phyloP scores from a whole-genome alignment of 2,329 filamentous ascomycete species.

The Penicillium sp. region DNA sequence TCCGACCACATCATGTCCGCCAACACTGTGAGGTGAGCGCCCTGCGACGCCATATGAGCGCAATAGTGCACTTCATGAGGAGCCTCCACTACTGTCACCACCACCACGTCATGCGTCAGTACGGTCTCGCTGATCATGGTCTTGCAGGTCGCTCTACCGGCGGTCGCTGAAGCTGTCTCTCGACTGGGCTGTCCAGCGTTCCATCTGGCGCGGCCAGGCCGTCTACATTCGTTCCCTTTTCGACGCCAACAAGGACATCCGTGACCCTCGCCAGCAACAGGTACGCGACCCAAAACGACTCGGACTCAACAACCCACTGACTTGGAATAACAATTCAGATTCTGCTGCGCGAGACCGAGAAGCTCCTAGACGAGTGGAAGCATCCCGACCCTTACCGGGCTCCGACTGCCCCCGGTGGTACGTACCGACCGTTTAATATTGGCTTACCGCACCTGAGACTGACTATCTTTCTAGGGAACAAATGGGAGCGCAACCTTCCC shows the following conservation, averaged over 20 bases:
- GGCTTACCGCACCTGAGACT: conserved; percentile 12
- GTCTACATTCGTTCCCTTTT: conserved; percentile 94
- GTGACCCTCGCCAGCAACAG: conserved; percentile 81
- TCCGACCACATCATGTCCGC: conserved; percentile 34
- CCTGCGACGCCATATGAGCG: not conserved
- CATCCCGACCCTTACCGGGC: conserved; percentile 91
- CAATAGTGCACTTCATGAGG: not conserved
- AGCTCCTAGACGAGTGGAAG: conserved; percentile 89
- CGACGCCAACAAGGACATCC: conserved; percentile 85
- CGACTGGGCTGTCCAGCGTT: conserved; percentile 91
- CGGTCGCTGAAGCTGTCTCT: conserved; percentile 89
- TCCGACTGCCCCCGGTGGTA: conserved; percentile 92
- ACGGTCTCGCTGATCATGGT: conserved; percentile 11
- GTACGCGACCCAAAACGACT: conserved; percentile 50
- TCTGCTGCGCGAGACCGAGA: conserved; percentile 84
- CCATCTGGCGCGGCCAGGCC: conserved; percentile 93
- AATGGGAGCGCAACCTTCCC: conserved; percentile 92
- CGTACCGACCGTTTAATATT: conserved; percentile 29
- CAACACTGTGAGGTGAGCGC: conserved; percentile 42
- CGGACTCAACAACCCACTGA: not conserved
- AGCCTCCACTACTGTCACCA: not conserved
- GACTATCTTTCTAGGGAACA: conserved; percentile 66
- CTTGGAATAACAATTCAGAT: conserved; percentile 55
- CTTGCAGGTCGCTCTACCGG: conserved; percentile 72
- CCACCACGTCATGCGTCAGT: not conserved